phyloP scores from a whole-genome alignment of 1,139 yeast species.

The Yamadazyma pseudoaaseri region DNA sequence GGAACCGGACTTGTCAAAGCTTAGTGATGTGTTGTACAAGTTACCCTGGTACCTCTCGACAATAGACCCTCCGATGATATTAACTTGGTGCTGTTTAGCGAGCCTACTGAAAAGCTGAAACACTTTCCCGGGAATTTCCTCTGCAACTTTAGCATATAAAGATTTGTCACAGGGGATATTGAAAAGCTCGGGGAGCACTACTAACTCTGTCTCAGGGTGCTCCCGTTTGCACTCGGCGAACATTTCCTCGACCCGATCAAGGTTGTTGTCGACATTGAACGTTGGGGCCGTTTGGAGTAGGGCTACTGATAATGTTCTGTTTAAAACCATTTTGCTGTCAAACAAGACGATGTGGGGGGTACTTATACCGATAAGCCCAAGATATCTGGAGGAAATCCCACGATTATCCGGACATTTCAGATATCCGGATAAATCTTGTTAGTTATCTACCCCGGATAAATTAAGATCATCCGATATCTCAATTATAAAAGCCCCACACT shows the following conservation, averaged over 20 bases:
- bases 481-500: too few relatives aligned
- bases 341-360: too few relatives aligned
- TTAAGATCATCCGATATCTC: too few relatives aligned
- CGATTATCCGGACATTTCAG: not conserved
- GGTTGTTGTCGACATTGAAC: constrained; percentile 56
- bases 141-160: constrained; percentile 19
- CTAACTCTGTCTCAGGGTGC: constrained; percentile 34
- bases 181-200: constrained; percentile 22
- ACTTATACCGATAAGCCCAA: too few relatives aligned
- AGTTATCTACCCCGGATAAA: too few relatives aligned
- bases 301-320: constrained; percentile 53
- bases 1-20: constrained; percentile 54
- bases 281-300: constrained; percentile 73
- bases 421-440: not conserved
- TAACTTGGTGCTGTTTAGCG: constrained; percentile 21
- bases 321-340: constrained; percentile 9
- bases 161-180: constrained; percentile 19
- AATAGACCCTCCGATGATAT: constrained; percentile 25
- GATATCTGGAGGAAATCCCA: not conserved
- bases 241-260: constrained; percentile 48
- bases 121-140: constrained; percentile 24
- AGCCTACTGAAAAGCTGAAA: constrained; percentile 18
- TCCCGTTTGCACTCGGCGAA: constrained; percentile 48
- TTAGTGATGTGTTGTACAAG: constrained; percentile 24
- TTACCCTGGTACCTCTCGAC: constrained; percentile 18